Base-by-base conservation (phyloP, 352 stramenopile species). In the Phytopythium montanum region DNA sequence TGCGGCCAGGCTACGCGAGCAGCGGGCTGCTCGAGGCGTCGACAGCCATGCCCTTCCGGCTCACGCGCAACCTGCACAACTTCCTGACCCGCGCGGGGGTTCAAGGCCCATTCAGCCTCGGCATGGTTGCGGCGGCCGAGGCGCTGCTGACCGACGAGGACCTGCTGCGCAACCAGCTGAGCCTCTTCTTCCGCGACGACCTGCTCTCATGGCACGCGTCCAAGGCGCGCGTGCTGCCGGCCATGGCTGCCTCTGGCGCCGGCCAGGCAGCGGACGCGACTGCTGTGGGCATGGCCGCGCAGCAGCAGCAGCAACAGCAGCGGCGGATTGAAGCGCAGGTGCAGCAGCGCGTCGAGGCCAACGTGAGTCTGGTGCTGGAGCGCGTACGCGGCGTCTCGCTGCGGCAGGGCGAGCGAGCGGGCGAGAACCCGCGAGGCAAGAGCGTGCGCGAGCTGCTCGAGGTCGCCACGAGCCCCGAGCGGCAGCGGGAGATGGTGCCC, bases 21-120 rank as follows among this genome's bases (percentile, higher is more conserved):
- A 93, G 76, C 56, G 87, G 87, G 0, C 88, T 94, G 42, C 65
- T 96, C 19, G 88, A 95, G 48, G 71, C 80, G 16, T 78, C 80
- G 31, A 92, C 80, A 29, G 74, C 82, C 12, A 94, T 97, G 81
- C 89, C 89, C 23, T 97, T 97, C 65, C 85, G 89, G 12, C 68
- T 97, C 19, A 96, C 89, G 38, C 87, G 87, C 8, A 97, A 96
- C 56, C 60, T 97, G 56, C 79, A 91, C 68, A 92, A 87, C 63
- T 94, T 97, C 62, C 77, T 97, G 49, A 96, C 88, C 26, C 74
- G 78, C 1, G 70, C 81, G 0, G 89, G 89, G 16, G 86, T 97
- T 1, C 79, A 97, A 23, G 89, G 89, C 0, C 80, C 85, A 14
- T 96, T 97, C 68, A 90, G 82, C 46, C 76, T 95, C 25, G 72